phyloP scores from a whole-genome alignment of 2,329 filamentous ascomycete genomes.

The Metarhizium sp. region DNA sequence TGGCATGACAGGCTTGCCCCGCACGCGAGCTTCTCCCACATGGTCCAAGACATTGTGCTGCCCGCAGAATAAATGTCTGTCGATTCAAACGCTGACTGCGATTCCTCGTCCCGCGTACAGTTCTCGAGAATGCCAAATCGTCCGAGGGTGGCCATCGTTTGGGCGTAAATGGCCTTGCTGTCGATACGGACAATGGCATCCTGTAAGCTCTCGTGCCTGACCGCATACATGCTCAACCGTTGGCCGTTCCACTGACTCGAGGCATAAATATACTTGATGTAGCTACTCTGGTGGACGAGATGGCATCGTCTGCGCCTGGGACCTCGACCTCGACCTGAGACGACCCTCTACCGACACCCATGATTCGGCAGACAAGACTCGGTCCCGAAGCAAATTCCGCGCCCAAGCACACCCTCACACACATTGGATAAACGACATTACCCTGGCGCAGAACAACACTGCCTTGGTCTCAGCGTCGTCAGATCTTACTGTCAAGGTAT shows the following conservation, averaged over 20 bases:
- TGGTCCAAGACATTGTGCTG: background rate
- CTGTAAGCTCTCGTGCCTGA: slow-evolving; percentile 50
- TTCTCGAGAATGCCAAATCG: slow-evolving; percentile 49
- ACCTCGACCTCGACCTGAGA: slow-evolving; percentile 64
- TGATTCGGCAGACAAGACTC: slow-evolving; percentile 17
- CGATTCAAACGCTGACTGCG: slow-evolving; percentile 1
- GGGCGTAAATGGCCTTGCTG: slow-evolving; percentile 87
- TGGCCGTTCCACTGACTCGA: background rate
- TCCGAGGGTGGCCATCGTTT: slow-evolving; percentile 74
- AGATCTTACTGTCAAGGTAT: slow-evolving; percentile 88
- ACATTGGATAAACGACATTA: slow-evolving; percentile 93
- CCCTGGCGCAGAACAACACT: slow-evolving; percentile 65
- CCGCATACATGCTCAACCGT: background rate
- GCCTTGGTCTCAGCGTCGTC: slow-evolving; percentile 84
- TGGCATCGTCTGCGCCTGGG: slow-evolving; percentile 93
- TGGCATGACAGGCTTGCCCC: background rate
- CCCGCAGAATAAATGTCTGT: background rate
- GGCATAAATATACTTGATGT: background rate
- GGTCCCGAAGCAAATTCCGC: slow-evolving; percentile 47
- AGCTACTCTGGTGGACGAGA: slow-evolving; percentile 96
- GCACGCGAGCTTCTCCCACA: slow-evolving; percentile 4
- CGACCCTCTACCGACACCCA: slow-evolving; percentile 16
- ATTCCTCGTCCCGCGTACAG: slow-evolving; percentile 20
- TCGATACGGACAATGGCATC: slow-evolving; percentile 74
- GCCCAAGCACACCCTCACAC: slow-evolving; percentile 67